Percentiles rank a stretch among this genome's conserved stretches.
Conservation (phyloP, 129 eudicot species). For the Daucus carota region DH1_v3.0 NC_030381.2:7324001-7324500, state of each 20-base stretch:
- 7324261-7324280: background rate
- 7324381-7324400: background rate
- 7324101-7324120: background rate
- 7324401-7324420: background rate
- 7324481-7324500: background rate
- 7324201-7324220: background rate
- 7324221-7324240: background rate
- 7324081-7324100: background rate
- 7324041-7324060: background rate
- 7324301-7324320: background rate
- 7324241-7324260: background rate
- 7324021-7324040: background rate
- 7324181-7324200: no score
- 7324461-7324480: background rate
- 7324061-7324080: background rate
- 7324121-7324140: no score
- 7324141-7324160: no score
- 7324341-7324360: background rate
- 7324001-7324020: background rate
- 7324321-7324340: background rate
- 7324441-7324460: no score
- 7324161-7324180: no score
- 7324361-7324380: background rate
- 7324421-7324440: background rate
- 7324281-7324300: background rate